phyloP scores from a whole-genome alignment of 2,329 filamentous ascomycete genomes.

The Magnaporthiopsis poae region DNA sequence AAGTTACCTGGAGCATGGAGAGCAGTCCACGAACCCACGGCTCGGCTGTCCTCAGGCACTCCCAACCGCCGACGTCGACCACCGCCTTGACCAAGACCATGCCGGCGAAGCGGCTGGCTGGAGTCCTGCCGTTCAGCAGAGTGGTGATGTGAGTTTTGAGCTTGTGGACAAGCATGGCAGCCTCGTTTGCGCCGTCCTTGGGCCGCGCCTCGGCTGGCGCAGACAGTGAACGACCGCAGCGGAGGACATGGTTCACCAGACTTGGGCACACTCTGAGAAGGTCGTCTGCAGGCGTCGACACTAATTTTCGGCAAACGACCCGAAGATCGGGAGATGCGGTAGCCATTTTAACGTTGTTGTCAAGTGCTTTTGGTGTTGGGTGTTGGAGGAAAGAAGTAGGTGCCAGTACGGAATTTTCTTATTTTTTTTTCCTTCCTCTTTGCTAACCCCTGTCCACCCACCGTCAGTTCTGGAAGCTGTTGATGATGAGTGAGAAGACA shows the following conservation, averaged over 20 bases:
- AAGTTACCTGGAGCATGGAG: slow-evolving; percentile 56
- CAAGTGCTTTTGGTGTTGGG: not conserved
- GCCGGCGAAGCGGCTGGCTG: slow-evolving; percentile 67
- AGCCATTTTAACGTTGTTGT: not conserved
- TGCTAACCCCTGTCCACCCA: not conserved
- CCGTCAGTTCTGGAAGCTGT: not conserved
- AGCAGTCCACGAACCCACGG: slow-evolving; percentile 72
- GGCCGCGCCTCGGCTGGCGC: slow-evolving; percentile 47
- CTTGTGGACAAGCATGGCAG: slow-evolving; percentile 65
- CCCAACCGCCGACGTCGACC: slow-evolving; percentile 76
- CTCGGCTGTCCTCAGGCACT: slow-evolving; percentile 61
- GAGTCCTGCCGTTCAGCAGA: slow-evolving; percentile 64
- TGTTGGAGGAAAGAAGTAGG: not conserved
- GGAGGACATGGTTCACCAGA: slow-evolving; percentile 51
- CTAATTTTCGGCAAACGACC: slow-evolving; percentile 59
- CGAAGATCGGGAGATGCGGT: slow-evolving; percentile 47
- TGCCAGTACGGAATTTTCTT: not conserved
- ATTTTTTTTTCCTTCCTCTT: not conserved
- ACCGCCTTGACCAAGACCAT: slow-evolving; percentile 70
- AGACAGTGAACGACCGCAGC: slow-evolving; percentile 53
- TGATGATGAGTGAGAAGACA: too few species aligned
- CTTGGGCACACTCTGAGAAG: slow-evolving; percentile 64
- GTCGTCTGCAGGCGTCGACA: slow-evolving; percentile 59
- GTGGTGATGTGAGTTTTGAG: slow-evolving; percentile 69
- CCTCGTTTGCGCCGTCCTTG: slow-evolving; percentile 54